Evolutionary conservation across 768 basidiomycete species (phyloP).

Genomic region (Podaxis sp.): DNA sequence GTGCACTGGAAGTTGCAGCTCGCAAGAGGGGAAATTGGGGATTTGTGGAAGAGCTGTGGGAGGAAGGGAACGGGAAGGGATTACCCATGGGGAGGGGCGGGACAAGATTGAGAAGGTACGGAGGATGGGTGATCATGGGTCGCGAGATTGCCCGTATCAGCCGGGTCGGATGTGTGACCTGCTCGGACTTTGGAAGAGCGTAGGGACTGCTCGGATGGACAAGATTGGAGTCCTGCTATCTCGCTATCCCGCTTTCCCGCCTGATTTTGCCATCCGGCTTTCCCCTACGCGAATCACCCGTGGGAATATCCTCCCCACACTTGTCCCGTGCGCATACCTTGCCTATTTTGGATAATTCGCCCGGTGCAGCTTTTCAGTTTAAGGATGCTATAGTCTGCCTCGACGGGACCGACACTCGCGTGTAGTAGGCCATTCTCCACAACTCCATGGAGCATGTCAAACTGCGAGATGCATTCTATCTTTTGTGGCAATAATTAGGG

Average conservation of each 20-base stretch:
- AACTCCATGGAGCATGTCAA: not conserved
- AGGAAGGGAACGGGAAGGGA: conserved; percentile 4
- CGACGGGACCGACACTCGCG: not conserved
- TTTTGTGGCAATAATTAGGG: not conserved
- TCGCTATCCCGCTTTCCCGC: conserved; percentile 1
- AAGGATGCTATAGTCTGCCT: too few relatives aligned
- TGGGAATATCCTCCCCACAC: not conserved
- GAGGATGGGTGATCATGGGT: conserved; percentile 3
- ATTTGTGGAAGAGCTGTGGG: not conserved
- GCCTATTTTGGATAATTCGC: not conserved
- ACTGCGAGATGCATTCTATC: not conserved
- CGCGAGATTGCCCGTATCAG: not conserved
- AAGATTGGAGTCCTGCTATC: not conserved
- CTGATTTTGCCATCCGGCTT: conserved; percentile 3
- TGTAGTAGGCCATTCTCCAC: not conserved
- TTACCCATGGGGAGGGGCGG: conserved; percentile 9
- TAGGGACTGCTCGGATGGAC: not conserved
- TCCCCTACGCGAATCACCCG: conserved; percentile 1
- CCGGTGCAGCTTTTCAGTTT: not conserved
- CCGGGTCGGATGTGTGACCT: not conserved
- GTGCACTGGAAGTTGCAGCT: not conserved
- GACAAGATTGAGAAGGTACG: conserved; percentile 1
- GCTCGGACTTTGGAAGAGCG: not conserved
- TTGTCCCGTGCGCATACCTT: not conserved
- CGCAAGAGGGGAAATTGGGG: not conserved